These are phyloP conservation scores for Scheffersomyces illinoinensis DNA, from an alignment of 1,139 yeast species.

Conservation along the genomic window DNA sequence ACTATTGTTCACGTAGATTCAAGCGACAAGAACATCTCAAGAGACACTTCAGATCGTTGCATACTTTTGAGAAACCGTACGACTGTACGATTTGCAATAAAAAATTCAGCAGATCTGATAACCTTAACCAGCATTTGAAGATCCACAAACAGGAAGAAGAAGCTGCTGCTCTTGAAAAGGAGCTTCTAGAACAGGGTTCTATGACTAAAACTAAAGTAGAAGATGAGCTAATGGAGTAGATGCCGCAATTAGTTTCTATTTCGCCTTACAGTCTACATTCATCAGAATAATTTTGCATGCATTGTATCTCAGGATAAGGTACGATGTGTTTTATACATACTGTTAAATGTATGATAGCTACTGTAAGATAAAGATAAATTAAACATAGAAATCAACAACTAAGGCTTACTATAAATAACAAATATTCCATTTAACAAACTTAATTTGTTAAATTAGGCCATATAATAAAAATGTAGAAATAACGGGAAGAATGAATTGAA, in stretches of 20 bases:
- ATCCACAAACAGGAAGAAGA: slow-evolving; percentile 54
- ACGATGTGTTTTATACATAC: neutral
- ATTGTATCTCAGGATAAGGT: neutral
- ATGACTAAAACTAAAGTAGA: neutral
- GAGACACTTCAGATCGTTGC: slow-evolving; percentile 73
- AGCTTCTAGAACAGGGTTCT: neutral
- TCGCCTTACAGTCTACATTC: neutral
- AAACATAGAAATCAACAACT: neutral
- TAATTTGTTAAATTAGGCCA: neutral
- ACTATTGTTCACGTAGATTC: slow-evolving; percentile 61
- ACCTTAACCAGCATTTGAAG: slow-evolving; percentile 72
- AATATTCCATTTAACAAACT: no score
- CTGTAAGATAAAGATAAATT: neutral
- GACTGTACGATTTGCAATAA: slow-evolving; percentile 70
- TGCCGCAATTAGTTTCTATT: neutral
- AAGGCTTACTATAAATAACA: neutral
- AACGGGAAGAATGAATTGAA: neutral
- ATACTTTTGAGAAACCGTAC: slow-evolving; percentile 75
- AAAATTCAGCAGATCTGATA: slow-evolving; percentile 75
- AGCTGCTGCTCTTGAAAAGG: slow-evolving; percentile 1
- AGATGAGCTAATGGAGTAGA: neutral
- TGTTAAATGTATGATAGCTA: neutral
- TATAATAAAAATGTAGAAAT: no score
- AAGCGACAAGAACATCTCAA: slow-evolving; percentile 79
- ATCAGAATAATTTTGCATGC: neutral